phyloP scores from a whole-genome alignment of 805 yeast genomes.

The Tetrapisispora namnaoensis region DNA sequence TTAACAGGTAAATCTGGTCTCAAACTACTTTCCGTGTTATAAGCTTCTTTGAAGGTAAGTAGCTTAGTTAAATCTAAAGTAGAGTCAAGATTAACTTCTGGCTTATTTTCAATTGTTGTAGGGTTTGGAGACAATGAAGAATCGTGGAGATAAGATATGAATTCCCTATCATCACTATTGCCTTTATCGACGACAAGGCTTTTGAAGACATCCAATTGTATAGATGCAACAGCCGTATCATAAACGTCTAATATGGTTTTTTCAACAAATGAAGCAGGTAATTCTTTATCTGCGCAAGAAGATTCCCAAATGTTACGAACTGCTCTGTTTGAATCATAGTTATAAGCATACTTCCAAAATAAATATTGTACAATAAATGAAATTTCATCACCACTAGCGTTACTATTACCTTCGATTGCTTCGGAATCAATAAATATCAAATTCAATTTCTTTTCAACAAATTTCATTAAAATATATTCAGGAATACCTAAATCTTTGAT shows the following conservation, averaged over 20 bases:
- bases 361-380: conserved; percentile 70
- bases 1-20: conserved; percentile 86
- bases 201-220: conserved; percentile 24
- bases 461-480: conserved; percentile 38
- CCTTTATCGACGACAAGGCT: conserved; percentile 9
- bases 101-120: conserved; percentile 34
- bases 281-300: conserved; percentile 73
- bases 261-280: conserved; percentile 61
- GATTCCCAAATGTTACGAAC: conserved; percentile 61
- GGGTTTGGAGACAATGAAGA: conserved; percentile 59
- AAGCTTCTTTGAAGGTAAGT: conserved; percentile 77
- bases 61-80: conserved; percentile 48
- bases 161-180: conserved; percentile 29
- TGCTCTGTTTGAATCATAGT: conserved; percentile 41
- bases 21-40: conserved; percentile 41
- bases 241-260: conserved; percentile 52
- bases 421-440: conserved; percentile 50
- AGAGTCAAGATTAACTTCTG: conserved; percentile 25
- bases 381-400: conserved; percentile 22
- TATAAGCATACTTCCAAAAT: conserved; percentile 63
- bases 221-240: conserved; percentile 34
- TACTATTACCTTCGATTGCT: neutral
- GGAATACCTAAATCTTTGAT: conserved; percentile 43
- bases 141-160: conserved; percentile 44
- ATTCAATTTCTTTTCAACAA: conserved; percentile 43